Evolutionary conservation across 2,329 filamentous ascomycete genomes (phyloP).

Genomic region (Lasiodiplodia gonubiensis): DNA sequence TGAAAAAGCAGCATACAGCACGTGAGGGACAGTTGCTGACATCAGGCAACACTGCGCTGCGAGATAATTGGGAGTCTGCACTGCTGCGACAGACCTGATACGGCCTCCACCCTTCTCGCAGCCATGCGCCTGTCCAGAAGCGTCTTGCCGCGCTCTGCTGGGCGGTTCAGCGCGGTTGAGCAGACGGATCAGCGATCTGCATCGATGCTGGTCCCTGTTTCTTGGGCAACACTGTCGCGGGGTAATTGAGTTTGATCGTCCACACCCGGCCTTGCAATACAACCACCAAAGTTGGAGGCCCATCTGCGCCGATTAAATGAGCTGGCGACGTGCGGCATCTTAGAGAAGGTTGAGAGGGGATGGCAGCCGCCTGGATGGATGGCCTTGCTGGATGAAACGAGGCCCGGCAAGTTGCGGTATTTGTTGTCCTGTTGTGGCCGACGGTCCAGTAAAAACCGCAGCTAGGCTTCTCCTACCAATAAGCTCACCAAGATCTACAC

Average conservation of each 20-base stretch:
- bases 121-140: background rate
- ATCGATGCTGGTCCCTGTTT: conserved; percentile 12
- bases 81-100: conserved; percentile 4
- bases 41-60: background rate
- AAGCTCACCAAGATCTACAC: background rate
- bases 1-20: background rate
- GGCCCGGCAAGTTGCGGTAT: background rate
- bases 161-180: background rate
- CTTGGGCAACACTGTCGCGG: conserved; percentile 4
- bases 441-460: background rate
- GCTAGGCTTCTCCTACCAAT: background rate
- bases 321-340: background rate
- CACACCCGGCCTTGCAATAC: background rate
- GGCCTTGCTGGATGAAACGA: background rate
- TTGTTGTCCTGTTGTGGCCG: background rate
- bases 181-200: conserved; percentile 12
- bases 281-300: background rate
- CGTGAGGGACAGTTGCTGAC: conserved; percentile 1
- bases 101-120: background rate
- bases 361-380: background rate
- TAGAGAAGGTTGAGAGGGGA: background rate
- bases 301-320: background rate
- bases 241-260: background rate
- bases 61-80: background rate
- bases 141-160: conserved; percentile 3